Percentiles rank a stretch among this genome's conserved stretches.
These are phyloP conservation scores for Botrytis tulipae DNA, from an alignment of 2,329 filamentous ascomycete species.

Conservation along the genomic window DNA sequence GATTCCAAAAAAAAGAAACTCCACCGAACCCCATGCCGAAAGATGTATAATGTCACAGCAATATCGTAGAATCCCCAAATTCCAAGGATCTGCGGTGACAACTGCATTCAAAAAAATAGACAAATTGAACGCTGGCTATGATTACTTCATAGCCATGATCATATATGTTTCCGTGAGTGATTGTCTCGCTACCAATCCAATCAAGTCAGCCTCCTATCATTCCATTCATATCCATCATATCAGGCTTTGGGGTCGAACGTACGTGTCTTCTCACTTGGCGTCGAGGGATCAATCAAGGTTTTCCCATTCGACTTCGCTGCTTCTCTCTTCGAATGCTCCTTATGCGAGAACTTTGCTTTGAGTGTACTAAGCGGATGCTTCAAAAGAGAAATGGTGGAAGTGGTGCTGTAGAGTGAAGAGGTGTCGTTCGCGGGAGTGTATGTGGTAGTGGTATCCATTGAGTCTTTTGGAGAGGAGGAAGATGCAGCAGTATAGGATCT, in stretches of 20 bases:
- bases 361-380: conserved; percentile 21
- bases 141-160: conserved; percentile 25
- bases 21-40: not conserved
- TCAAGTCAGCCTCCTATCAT: not conserved
- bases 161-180: conserved; percentile 24
- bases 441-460: conserved; percentile 3
- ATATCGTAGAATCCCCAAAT: not conserved
- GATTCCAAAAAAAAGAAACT: not conserved
- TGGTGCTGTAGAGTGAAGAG: conserved; percentile 32
- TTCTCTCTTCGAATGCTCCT: not conserved
- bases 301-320: not conserved
- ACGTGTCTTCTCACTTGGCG: not conserved
- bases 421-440: conserved; percentile 22
- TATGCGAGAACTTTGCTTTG: not conserved
- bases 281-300: not conserved
- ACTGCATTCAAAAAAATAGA: not conserved
- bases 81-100: not conserved
- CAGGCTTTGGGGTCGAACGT: conserved; percentile 2
- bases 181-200: not conserved
- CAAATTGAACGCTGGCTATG: conserved; percentile 5
- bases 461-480: not conserved
- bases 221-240: not conserved
- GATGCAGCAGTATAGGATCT: conserved; percentile 22
- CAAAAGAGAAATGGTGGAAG: conserved; percentile 32
- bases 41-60: not conserved